Evolutionary conservation across 257 asterid species (phyloP).

Genomic region (Penstemon eatonii): DNA sequence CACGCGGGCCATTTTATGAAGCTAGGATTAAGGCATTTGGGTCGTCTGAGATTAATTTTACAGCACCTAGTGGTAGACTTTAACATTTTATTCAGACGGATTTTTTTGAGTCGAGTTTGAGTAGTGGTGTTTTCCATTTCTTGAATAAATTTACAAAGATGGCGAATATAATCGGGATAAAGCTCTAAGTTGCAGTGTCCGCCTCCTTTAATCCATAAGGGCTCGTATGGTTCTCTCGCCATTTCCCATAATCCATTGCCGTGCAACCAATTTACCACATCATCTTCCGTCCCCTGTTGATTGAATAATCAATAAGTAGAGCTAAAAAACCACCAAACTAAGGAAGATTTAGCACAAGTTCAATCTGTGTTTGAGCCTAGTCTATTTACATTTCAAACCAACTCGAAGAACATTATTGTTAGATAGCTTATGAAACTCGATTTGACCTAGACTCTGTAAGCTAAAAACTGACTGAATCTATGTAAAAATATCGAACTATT

Average conservation of each 20-base stretch:
- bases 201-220: conserved; percentile 97
- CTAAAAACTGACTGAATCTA: no score
- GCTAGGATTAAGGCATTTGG: conserved; percentile 41
- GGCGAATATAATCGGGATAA: conserved; percentile 90
- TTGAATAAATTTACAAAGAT: conserved; percentile 73
- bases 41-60: conserved; percentile 40
- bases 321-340: no score
- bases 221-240: conserved; percentile 91
- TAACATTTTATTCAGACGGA: conserved; percentile 41
- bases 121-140: conserved; percentile 94
- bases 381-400: no score
- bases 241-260: conserved; percentile 83
- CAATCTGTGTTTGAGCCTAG: no score
- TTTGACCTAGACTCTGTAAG: no score
- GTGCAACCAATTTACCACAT: conserved; percentile 88
- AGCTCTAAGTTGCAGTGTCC: conserved; percentile 99
- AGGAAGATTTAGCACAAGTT: no score
- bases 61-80: conserved; percentile 49
- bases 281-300: conserved; percentile 93
- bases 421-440: no score
- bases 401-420: no score
- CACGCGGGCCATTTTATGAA: conserved; percentile 32
- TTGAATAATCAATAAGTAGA: not conserved
- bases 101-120: conserved; percentile 57
- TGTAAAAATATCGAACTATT: no score